Base-by-base conservation (phyloP, 768 basidiomycete species). In the Amanita exitialis region DNA sequence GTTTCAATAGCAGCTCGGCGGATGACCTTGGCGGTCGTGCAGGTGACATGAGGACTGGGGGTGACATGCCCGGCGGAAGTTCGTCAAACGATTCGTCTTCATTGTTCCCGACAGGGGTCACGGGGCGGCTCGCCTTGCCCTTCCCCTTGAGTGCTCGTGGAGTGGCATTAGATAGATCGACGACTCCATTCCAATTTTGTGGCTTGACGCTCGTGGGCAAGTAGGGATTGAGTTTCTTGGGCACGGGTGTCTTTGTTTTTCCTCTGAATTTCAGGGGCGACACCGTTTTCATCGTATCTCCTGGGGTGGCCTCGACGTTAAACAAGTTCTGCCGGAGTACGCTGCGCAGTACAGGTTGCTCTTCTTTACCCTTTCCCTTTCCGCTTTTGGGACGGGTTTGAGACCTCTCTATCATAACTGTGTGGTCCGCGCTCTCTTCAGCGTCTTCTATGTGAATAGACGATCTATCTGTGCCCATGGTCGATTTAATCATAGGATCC, bases 121-220 rank as follows among this genome's bases (percentile, higher is more conserved):
- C 53, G 4, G 59, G 61, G 62, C 64, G 45, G 16, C 13, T 20
- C n/a, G 45, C 32, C 9, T 23, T 34, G 3, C 18, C 37, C 25
- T 39, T 30, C 35, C 23, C 43, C 35, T 49, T 62, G 68, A 16
- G 76, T 77, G 15, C 78, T 78, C 18, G 67, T 58, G 76, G 66
- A 25, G 72, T 69, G 5, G 80, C 74, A 53, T 79, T 78, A 15
- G 75, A 72, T 3, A 90, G 74, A 64, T 94, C 79, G 30, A 90
- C 82, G 30, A 91, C 65, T 8, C 87, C 87, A 58, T 77, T 77
- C 86, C 86, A 89, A 13, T 80, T 66, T 8, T 67, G 64, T 2
- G 81, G 75, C 5, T 73, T 62, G 2, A 67, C 65, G 44, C 75
- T 70, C 3, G 72, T 61, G 0, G 82, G 74, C 6, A 87, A 71